phyloP scores from a whole-genome alignment of 441 rosid genomes.

The Arabidopsis lyrata region DNA sequence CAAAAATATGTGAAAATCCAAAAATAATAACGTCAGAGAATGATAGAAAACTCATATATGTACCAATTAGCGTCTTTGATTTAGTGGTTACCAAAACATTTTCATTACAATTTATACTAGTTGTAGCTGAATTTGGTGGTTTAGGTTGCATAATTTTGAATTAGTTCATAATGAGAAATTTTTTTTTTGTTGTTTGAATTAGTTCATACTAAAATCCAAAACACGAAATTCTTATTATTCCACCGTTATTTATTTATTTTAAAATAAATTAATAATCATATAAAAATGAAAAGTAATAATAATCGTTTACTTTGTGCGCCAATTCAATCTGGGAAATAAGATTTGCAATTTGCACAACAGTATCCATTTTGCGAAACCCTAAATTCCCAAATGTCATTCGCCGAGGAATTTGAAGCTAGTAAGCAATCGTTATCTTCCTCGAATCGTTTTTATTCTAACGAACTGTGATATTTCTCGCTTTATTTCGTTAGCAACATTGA shows the following conservation, averaged over 20 bases:
- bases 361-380: slow-evolving; percentile 43
- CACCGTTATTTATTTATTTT: background rate
- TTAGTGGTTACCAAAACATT: slow-evolving; percentile 22
- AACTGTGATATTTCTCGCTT: too few species aligned
- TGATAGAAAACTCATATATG: background rate
- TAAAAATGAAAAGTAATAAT: background rate
- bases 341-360: background rate
- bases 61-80: background rate
- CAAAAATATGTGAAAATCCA: background rate
- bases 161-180: slow-evolving; percentile 9
- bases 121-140: slow-evolving; percentile 26
- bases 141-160: slow-evolving; percentile 35
- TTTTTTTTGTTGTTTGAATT: too few species aligned
- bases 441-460: background rate
- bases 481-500: too few species aligned
- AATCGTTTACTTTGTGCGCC: slow-evolving; percentile 17
- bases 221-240: background rate
- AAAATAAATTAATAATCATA: too few species aligned
- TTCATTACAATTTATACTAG: background rate
- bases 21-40: background rate
- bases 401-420: slow-evolving; percentile 92
- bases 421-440: slow-evolving; percentile 40
- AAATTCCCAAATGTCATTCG: slow-evolving; percentile 67
- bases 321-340: background rate
- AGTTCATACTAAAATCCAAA: background rate